Base-by-base conservation (phyloP, 495 filamentous ascomycete genomes). In the Platismatia glauca region DNA sequence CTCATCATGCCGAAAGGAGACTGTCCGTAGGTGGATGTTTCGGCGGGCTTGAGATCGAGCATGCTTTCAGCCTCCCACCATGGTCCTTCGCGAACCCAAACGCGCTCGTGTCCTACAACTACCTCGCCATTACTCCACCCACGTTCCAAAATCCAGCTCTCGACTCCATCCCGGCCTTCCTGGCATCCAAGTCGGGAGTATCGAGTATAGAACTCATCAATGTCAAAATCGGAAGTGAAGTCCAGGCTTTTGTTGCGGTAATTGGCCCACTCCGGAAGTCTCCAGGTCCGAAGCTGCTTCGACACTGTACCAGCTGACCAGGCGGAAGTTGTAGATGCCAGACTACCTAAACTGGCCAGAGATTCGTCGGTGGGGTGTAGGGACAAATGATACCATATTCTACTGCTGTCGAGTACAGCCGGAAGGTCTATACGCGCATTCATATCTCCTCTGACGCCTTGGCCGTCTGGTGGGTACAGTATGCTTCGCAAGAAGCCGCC, bases 31-130 rank as follows among this genome's bases (percentile, higher is more conserved):
- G 66, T n/a, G 18, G 72, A 67, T 20, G 59, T 63, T 15, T 76
- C 75, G n/a, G 76, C 75, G 1, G 89, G 85, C 72, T 95, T 95
- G 62, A 97, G 74, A 71, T 98, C 94, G 34, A 97, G 85, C 89
- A 96, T 96, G 63, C 84, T 89, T 74, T 98, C 94, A 15, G 92
- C 92, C 73, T 97, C 95, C 92, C 94, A 96, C 94, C 94, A 98
- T 13, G 91, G 86, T 56, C 77, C 83, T 71, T 98, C 94, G 48
- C 94, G 81, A 79, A 97, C 91, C 94, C 94, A 98, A 43, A 98
- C 86, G 7, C 94, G 85, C 72, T 96, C 89, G 43, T 85, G 82
- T 59, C 94, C 94, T 48, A 98, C 79, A 27, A 95, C 83, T 4
- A 97, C 93, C 70, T 97, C 95, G 34, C 94, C 94, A 69, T 98